A percentile compares a stretch with the other conserved stretches of the same genome.
Conservation (phyloP, 176 grass and related monocot species). For the Musa troglodytarum region DNA sequence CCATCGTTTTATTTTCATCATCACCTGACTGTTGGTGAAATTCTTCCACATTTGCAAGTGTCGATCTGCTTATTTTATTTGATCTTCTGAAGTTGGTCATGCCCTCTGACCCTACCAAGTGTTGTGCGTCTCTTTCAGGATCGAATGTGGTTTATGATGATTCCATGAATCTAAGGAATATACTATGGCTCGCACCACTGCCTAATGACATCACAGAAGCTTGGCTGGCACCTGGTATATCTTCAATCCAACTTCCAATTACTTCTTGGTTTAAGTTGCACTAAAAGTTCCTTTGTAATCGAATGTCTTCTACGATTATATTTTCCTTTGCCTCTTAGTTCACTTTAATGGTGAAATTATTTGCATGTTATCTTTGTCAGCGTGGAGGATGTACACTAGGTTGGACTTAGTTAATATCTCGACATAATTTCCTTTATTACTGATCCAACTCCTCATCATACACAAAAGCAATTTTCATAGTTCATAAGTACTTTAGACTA, state of each 20-base stretch:
- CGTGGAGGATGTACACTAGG: neutral
- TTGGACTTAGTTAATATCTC: too few relatives aligned
- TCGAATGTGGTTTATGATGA: conserved; percentile 63
- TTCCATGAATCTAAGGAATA: conserved; percentile 83
- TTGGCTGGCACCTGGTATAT: conserved; percentile 71
- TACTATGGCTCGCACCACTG: conserved; percentile 80
- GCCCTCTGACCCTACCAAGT: neutral
- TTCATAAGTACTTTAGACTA: too few relatives aligned
- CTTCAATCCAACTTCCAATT: neutral
- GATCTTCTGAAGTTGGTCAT: neutral
- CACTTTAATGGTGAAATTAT: neutral
- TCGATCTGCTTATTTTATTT: neutral
- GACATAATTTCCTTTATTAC: too few relatives aligned
- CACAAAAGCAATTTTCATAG: too few relatives aligned
- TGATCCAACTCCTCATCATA: too few relatives aligned
- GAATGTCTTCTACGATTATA: neutral
- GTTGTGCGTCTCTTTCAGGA: conserved; percentile 24
- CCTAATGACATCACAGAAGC: conserved; percentile 48
- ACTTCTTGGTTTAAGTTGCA: neutral
- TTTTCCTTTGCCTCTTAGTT: neutral
- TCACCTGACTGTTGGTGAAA: neutral
- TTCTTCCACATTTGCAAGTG: neutral
- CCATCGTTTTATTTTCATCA: conserved; percentile 2
- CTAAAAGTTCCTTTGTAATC: neutral
- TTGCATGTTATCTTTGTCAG: neutral